Conservation (phyloP, 805 yeast genomes). For the Starmerella potacharoeniae region DNA sequence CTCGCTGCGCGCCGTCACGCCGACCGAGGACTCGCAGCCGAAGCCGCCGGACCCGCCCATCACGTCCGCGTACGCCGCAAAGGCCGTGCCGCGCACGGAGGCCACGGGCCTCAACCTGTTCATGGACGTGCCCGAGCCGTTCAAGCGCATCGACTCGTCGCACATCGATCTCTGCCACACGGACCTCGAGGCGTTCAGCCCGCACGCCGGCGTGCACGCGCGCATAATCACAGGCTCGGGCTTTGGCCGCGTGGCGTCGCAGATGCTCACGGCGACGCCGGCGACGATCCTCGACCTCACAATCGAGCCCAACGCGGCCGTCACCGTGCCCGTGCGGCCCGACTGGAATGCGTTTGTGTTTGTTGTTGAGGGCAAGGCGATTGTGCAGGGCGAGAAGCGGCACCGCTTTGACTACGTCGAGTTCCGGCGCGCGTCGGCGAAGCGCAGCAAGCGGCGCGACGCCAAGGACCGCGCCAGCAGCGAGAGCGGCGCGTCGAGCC, state of each 20-base stretch:
- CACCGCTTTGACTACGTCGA: constrained; percentile 16
- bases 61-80: neutral
- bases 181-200: constrained; percentile 5
- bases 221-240: constrained; percentile 17
- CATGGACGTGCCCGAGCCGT: constrained; percentile 21
- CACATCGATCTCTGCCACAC: constrained; percentile 15
- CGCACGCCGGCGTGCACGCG: constrained; percentile 11
- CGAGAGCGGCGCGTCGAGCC: too few relatives aligned
- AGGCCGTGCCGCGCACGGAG: neutral
- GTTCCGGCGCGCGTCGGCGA: constrained; percentile 12
- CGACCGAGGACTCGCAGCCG: neutral
- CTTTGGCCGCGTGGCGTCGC: constrained; percentile 15
- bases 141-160: constrained; percentile 19
- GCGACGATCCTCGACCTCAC: constrained; percentile 12
- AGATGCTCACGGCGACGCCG: constrained; percentile 19
- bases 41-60: neutral
- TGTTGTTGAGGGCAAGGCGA: constrained; percentile 23
- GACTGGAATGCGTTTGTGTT: constrained; percentile 27
- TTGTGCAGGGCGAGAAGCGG: constrained; percentile 11
- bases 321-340: constrained; percentile 18
- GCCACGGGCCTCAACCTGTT: constrained; percentile 17
- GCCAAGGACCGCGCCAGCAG: too few relatives aligned
- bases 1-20: constrained; percentile 7
- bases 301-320: constrained; percentile 12
- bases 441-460: neutral